Evolutionary conservation across 2,329 filamentous ascomycete species (phyloP), one percentile per base, ranked within the genome.

Genomic region (Bisporella sp.): DNA sequence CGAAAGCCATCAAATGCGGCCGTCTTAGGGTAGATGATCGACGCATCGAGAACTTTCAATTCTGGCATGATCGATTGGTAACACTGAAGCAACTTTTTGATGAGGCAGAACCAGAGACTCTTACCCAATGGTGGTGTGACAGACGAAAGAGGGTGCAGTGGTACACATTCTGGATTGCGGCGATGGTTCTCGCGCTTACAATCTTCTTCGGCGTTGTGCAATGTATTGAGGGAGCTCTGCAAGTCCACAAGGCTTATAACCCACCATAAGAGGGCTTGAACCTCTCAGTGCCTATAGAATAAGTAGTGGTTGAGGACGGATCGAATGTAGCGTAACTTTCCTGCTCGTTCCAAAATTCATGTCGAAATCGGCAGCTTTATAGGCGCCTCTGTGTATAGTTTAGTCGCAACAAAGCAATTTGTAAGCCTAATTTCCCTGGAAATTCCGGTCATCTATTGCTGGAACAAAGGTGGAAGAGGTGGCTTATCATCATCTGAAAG

Each of bases 141-240:
- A 53, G 66, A 4, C 55, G 72, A 1, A 21, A 21, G 21, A 21
- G 21, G 21, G 21, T 21, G 21, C 21, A 21, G 21, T 21, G 21
- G 21, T 21, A 69, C 71, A 31, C 61, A 39, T 39, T 39, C 35
- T 39, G 35, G 35, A 39, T 39, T 3, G 35, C 66, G 1, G 65
- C 71, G 74, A 44, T 73, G 71, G 69, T 73, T 0, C 70, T 73
- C 46, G 75, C 71, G 71, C 63, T 74, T 2, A 71, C 69, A 0
- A 61, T 71, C 45, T 70, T 75, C 55, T 39, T 39, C 35, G 64
- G 71, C 4, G 9, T 74, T 6, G 53, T 71, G 8, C 65, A 75
- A 57, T 64, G 62, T 47, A 42, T 75, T 35, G 66, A 71, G 53
- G 66, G 71, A 7, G 69, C 62, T 12, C 40, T 73, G 42, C 70